Conservation (phyloP, 768 basidiomycete species). For the Leucogyrophana mollusca region DNA sequence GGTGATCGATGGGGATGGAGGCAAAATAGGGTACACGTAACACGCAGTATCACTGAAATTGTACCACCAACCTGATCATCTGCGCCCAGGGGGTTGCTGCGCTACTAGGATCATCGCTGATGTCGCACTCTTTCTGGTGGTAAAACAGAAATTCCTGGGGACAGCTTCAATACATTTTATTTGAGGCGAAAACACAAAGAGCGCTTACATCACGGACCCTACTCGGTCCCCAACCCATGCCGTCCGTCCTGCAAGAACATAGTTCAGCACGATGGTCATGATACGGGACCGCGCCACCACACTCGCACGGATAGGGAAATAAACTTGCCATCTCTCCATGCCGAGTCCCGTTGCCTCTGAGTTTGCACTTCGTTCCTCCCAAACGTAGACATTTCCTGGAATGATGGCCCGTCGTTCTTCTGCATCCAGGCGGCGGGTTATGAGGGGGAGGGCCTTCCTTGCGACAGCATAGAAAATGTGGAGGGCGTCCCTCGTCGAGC, state of each 20-base stretch:
- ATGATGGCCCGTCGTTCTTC: constrained; percentile 74
- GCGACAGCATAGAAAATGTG: constrained; percentile 81
- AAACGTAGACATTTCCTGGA: constrained; percentile 82
- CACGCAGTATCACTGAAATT: constrained; percentile 8
- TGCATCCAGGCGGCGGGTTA: constrained; percentile 78
- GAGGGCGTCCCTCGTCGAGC: constrained; percentile 77
- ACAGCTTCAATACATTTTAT: constrained; percentile 5
- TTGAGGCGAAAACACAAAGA: background rate
- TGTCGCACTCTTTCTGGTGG: constrained; percentile 46
- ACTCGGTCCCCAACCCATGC: constrained; percentile 85
- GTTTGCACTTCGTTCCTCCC: constrained; percentile 85
- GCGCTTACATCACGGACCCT: constrained; percentile 52
- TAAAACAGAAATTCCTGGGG: constrained; percentile 55
- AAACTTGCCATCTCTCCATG: constrained; percentile 75
- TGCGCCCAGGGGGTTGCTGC: constrained; percentile 73
- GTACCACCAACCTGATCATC: constrained; percentile 57
- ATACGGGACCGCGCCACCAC: background rate
- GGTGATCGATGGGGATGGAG: constrained; percentile 19
- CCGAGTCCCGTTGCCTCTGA: constrained; percentile 80
- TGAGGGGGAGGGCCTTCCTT: constrained; percentile 63
- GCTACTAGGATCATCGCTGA: constrained; percentile 35
- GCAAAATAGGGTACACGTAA: constrained; percentile 6
- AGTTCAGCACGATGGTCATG: constrained; percentile 3
- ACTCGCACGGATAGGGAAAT: background rate
- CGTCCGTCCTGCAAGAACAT: constrained; percentile 44